Base-by-base conservation (phyloP, 257 asterid genomes). In the Ligustrum vulgare region DNA sequence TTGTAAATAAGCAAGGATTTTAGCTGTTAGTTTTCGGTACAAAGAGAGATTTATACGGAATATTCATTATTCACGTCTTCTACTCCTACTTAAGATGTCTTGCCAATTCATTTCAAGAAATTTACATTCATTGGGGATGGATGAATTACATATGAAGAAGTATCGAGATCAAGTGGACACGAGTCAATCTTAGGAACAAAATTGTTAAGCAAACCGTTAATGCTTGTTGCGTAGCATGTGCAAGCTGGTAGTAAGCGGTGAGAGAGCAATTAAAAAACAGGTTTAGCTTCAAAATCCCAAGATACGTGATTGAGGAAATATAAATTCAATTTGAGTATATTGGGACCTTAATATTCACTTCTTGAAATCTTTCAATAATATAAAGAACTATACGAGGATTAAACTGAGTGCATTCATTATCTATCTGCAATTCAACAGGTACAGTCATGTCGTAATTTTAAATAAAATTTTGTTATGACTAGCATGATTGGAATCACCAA, bases 401-500 rank as follows among this genome's bases (percentile, higher is more conserved):
- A 4, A 45, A 45, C 56, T 45, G n/a, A 12, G 56, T 45, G 56
- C n/a, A 13, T 37, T 37, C 43, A 8, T 37, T 37, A 37, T 37
- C 20, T 45, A 3, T 45, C 13, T 11, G 20, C 56, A 45, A 45
- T 12, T 45, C n/a, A 15, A 45, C 16, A 45, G 13, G 56, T 45
- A 28, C 43, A 13, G 2, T 2, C 4, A 32, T 65, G 13, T n/a
- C 16, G 56, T n/a, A 65, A 43, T 65, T 66, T 5, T 10, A 31
- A 8, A 74, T 34, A 34, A 47, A 66, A 37, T 22, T 18, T 36
- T 37, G 62, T 37, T 18, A 8, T 16, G 70, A 35, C 15, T 47
- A 10, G 12, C 51, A 34, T 62, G 54, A 72, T 15, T 6, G 63
- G 22, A 37, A 47, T 76, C 31, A 64, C 79, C 10, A 67, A n/a